Conservation (phyloP, 164 flowering plant genomes). For the Tetrastigma voinierianum region DNA sequence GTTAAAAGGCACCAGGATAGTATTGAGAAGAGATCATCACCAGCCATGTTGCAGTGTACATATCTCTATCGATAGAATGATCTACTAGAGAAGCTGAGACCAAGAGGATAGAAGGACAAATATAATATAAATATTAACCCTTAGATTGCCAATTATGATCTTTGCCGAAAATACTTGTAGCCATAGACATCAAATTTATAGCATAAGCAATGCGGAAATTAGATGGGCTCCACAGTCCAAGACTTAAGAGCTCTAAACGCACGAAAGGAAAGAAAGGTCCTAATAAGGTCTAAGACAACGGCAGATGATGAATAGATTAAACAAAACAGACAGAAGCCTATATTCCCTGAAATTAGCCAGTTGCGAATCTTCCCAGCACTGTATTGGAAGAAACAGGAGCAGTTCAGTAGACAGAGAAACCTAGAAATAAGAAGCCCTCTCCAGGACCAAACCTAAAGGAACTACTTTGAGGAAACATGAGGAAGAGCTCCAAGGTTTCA, state of each 20-base stretch:
- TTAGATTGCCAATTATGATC: slow-evolving; percentile 7
- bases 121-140: slow-evolving; percentile 6
- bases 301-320: slow-evolving; percentile 25
- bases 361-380: slow-evolving; percentile 9
- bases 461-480: slow-evolving; percentile 21
- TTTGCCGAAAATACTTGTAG: slow-evolving; percentile 2
- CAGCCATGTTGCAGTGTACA: slow-evolving; percentile 5
- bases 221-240: slow-evolving; percentile 9
- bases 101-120: slow-evolving; percentile 15
- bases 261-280: slow-evolving; percentile 38
- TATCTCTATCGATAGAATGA: slow-evolving; percentile 15
- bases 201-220: slow-evolving; percentile 18
- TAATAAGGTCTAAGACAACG: slow-evolving; percentile 29
- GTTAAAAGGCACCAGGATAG: slow-evolving; percentile 4
- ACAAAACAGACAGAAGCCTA: slow-evolving; percentile 19
- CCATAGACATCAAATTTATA: slow-evolving; percentile 13
- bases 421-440: slow-evolving; percentile 23
- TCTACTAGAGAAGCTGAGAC: slow-evolving; percentile 14
- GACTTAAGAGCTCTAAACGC: slow-evolving; percentile 10
- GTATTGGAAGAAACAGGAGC: slow-evolving; percentile 17
- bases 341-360: slow-evolving; percentile 11
- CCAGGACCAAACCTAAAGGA: slow-evolving; percentile 31
- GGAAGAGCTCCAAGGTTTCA: slow-evolving; percentile 17
- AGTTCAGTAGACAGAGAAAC: slow-evolving; percentile 20
- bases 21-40: slow-evolving; percentile 7